Conservation (phyloP, 1,284 basidiomycete genomes). For the Puccinia horiana region DNA sequence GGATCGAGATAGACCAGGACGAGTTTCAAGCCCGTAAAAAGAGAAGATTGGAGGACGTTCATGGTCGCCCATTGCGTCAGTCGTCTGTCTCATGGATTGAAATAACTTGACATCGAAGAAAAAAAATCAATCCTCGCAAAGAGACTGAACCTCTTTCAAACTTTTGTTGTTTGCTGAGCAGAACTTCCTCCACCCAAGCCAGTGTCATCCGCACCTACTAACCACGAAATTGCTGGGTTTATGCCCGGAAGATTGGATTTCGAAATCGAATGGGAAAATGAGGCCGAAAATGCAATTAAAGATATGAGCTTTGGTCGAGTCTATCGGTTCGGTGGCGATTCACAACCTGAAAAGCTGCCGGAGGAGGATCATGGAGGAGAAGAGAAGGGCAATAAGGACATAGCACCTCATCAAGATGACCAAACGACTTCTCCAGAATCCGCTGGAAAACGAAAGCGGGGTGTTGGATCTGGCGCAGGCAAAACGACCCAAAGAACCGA, state of each 20-base stretch:
- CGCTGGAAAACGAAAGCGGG: constrained; percentile 50
- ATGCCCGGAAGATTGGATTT: constrained; percentile 96
- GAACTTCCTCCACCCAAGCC: constrained; percentile 64
- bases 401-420: constrained; percentile 56
- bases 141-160: constrained; percentile 1
- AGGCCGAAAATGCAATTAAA: constrained; percentile 92
- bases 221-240: constrained; percentile 90
- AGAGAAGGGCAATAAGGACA: constrained; percentile 53
- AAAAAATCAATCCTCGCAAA: background rate
- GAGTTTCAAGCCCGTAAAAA: constrained; percentile 85
- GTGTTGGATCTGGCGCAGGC: constrained; percentile 54
- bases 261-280: constrained; percentile 93
- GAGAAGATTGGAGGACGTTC: constrained; percentile 70
- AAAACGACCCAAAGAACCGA: constrained; percentile 53
- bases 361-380: constrained; percentile 54
- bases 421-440: constrained; percentile 54
- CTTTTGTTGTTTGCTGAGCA: constrained; percentile 33
- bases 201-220: constrained; percentile 87
- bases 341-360: constrained; percentile 70
- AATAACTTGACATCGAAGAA: background rate
- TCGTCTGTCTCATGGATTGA: constrained; percentile 43
- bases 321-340: constrained; percentile 78
- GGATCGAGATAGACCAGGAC: constrained; percentile 73
- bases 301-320: constrained; percentile 93
- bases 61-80: constrained; percentile 60